Percentiles rank a stretch among this genome's conserved stretches.
Evolutionary conservation across 805 yeast genomes (phyloP).

Genomic region (Tetrapisispora pingtungensis): DNA sequence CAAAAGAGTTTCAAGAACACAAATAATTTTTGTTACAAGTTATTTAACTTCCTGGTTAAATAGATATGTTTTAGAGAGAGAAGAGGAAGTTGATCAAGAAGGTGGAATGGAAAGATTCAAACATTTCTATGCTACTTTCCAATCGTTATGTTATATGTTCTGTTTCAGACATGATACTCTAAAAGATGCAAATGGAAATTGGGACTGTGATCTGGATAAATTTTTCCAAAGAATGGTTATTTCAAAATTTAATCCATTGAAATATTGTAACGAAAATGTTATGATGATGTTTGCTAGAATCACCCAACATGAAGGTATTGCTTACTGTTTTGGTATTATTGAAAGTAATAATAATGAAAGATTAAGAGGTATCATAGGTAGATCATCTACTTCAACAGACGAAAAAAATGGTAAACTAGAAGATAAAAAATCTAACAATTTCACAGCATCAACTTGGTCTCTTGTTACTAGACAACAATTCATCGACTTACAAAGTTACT

Average conservation of each 20-base stretch:
- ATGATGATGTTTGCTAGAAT: conserved; percentile 88
- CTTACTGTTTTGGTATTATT: conserved; percentile 86
- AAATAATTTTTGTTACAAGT: conserved; percentile 71
- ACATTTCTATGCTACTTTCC: conserved; percentile 82
- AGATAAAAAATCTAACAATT: conserved; percentile 10
- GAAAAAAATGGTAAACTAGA: not conserved
- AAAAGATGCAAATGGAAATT: conserved; percentile 35
- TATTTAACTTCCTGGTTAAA: conserved; percentile 78
- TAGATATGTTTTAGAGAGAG: conserved; percentile 74
- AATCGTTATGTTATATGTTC: conserved; percentile 80
- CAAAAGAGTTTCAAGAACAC: conserved; percentile 54
- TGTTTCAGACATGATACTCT: conserved; percentile 73
- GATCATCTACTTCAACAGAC: conserved; percentile 8
- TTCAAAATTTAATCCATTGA: conserved; percentile 86
- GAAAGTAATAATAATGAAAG: conserved; percentile 67
- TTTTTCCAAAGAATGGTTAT: conserved; percentile 78
- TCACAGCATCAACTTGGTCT: conserved; percentile 29
- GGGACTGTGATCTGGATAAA: conserved; percentile 78
- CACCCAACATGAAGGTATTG: conserved; percentile 80
- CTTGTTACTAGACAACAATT: conserved; percentile 67
- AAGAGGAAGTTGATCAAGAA: conserved; percentile 58
- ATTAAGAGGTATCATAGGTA: conserved; percentile 34
- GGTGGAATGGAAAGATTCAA: conserved; percentile 86
- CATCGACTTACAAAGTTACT: conserved; percentile 84
- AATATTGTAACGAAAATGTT: conserved; percentile 88